Conservation (phyloP, 768 basidiomycete species). For the Fomitopsis serialis region DNA sequence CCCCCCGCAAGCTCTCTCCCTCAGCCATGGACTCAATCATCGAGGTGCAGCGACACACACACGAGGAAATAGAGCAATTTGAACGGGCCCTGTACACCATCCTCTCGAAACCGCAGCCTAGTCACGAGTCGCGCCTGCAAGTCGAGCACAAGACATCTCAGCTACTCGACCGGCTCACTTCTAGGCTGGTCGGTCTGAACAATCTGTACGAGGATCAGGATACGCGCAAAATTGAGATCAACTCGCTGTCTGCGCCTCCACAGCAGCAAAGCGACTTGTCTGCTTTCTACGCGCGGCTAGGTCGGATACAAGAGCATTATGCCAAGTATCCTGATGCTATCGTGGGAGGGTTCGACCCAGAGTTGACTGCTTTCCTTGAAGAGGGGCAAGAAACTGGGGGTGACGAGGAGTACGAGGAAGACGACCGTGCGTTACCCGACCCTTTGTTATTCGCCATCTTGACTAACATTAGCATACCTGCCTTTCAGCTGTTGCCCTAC, state of each 20-base stretch:
- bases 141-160: constrained; percentile 89
- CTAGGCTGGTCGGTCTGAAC: constrained; percentile 60
- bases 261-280: constrained; percentile 67
- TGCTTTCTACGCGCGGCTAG: constrained; percentile 95
- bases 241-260: constrained; percentile 50
- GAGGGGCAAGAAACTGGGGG: constrained; percentile 69
- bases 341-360: constrained; percentile 76
- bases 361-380: constrained; percentile 77
- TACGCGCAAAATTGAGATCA: constrained; percentile 61
- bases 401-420: constrained; percentile 73
- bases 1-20: neutral
- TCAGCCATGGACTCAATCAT: constrained; percentile 82
- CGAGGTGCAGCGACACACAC: constrained; percentile 91
- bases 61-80: constrained; percentile 93
- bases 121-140: constrained; percentile 61
- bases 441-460: neutral
- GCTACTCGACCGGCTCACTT: constrained; percentile 78
- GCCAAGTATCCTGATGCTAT: constrained; percentile 90
- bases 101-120: constrained; percentile 59
- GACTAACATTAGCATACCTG: neutral
- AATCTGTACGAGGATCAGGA: constrained; percentile 76
- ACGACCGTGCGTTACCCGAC: constrained; percentile 65
- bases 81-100: constrained; percentile 83
- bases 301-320: constrained; percentile 95
- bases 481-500: constrained; percentile 59